Base-by-base conservation (phyloP, 1,284 basidiomycete species). In the Fistulina hepatica region DNA sequence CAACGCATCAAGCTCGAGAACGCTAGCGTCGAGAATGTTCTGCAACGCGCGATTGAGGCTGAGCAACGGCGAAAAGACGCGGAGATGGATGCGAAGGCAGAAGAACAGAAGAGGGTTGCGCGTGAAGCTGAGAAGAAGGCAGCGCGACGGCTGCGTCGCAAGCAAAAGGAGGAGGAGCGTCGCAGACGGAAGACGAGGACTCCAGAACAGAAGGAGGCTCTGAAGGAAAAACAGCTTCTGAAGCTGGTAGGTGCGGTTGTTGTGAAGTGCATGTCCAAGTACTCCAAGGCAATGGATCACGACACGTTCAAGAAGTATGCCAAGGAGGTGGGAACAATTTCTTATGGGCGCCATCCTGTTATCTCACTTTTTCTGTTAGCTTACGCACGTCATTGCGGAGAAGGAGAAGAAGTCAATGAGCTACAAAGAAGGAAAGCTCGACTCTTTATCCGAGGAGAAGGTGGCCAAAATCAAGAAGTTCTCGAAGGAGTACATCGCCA, bases 231-330 rank as follows among this genome's bases (percentile, higher is more conserved):
- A 67, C 64, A 74, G 48, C 57, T 97, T 45, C 58, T 79, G 48
- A 90, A 89, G 57, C 69, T 97, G 16, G 76, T 98, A 6, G 85
- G 91, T 16, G 78, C 80, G 11, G 72, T 95, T 2, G 93, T 97
- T 21, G 94, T 98, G 26, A 81, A 79, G 54, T 77, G 70, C 43
- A 90, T 97, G 86, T 86, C 81, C 37, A 94, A 92, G 62, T 81
- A 95, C 56, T 73, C 79, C 47, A 71, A 81, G 40, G 64, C 77
- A 41, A 72, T 97, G 60, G 81, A 88, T 40, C 73, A 77, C 40
- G 91, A 95, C 4, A 61, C 71, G 37, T 97, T 98, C 70, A 98
- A 99, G 69, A 82, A 81, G 53, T 80, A 95, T 53, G 94, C 95
- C 5, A 91, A 91, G 54, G 90, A 97, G 73, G 92, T 91, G 47